Evolutionary conservation across 768 basidiomycete genomes (phyloP), one percentile per base, ranked within the genome.

Genomic region (Trametes villosa): DNA sequence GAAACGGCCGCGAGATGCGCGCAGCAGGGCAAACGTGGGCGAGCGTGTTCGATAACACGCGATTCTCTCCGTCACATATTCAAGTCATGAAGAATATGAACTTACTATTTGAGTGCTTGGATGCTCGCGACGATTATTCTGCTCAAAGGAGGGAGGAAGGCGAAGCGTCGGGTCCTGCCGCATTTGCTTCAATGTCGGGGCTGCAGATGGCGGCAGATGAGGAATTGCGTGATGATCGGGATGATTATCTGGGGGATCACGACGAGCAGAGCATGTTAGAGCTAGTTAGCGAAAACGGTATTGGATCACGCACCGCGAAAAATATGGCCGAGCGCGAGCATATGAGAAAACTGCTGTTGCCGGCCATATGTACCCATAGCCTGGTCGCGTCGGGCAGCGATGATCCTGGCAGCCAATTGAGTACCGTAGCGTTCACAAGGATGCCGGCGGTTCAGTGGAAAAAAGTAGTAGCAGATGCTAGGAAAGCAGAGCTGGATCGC

Each of bases 61-160:
- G 2, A 6, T 40, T 38, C 38, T 13, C 31, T 4, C 6, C 18
- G 24, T 4, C 7, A 7, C 8, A 53, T 15, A 38, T 30, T 62
- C 2, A 12, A 60, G 1, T 59, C 60, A 5, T 77, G 74, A 73
- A 63, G 68, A 51, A 60, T 57, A 69, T 76, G 22, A 72, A 75
- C 55, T 31, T 76, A 2, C 27, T 54, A 24, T 75, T 75, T 63
- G 75, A 77, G 52, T 76, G 75, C 49, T 40, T 70, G 11, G 75
- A 77, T 69, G 70, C 70, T 4, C 27, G 70, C 15, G 74, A 77
- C 65, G 74, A 77, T 44, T 75, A 61, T 54, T 42, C 60, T 41
- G 61, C 68, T 24, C 64, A 68, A 50, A 27, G 57, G 22, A 12
- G 59, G 34, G 9, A 20, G 13, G 9, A 36, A 22, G 24, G 20